These are phyloP conservation scores for Linum lewisii DNA, from an alignment of 345 rosid genomes.

Conservation along the genomic window DNA sequence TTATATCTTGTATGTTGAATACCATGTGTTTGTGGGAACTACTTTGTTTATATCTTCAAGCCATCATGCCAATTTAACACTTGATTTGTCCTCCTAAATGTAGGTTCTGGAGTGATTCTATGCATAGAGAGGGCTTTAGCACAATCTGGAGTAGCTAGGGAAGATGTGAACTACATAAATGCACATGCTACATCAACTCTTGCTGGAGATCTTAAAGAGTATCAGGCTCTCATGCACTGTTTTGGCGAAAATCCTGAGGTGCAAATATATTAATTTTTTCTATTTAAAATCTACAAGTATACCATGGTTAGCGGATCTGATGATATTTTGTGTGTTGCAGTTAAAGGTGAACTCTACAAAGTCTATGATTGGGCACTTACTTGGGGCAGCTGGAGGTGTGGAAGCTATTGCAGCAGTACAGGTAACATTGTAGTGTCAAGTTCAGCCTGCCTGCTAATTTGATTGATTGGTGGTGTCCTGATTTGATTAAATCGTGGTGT, in stretches of 20 bases:
- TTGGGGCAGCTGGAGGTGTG: constrained; percentile 94
- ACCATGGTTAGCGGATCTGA: background rate
- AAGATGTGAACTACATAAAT: constrained; percentile 72
- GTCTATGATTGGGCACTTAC: constrained; percentile 88
- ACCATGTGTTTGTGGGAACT: background rate
- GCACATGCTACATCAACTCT: constrained; percentile 95
- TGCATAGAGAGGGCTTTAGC: constrained; percentile 87
- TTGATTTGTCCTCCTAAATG: constrained; percentile 7
- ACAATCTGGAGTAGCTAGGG: constrained; percentile 55
- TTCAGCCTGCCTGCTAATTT: too few relatives aligned
- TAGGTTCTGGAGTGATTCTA: constrained; percentile 71
- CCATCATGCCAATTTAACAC: background rate
- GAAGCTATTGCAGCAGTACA: constrained; percentile 85
- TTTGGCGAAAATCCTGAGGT: constrained; percentile 81
- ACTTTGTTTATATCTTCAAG: too few relatives aligned
- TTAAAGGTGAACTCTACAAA: constrained; percentile 79
- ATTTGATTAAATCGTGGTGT: constrained; percentile 12
- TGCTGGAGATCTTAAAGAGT: constrained; percentile 85
- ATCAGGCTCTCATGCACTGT: constrained; percentile 59
- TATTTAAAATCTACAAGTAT: too few relatives aligned
- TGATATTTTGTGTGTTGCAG: constrained; percentile 23
- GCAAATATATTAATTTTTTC: constrained; percentile 1
- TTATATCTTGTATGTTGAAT: background rate
- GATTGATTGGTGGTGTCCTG: background rate
- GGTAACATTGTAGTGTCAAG: constrained; percentile 22